A percentile compares a stretch with the other conserved stretches of the same genome.
Evolutionary conservation across 495 filamentous ascomycete species (phyloP).

Genomic region (Aspergillus bertholletiae): DNA sequence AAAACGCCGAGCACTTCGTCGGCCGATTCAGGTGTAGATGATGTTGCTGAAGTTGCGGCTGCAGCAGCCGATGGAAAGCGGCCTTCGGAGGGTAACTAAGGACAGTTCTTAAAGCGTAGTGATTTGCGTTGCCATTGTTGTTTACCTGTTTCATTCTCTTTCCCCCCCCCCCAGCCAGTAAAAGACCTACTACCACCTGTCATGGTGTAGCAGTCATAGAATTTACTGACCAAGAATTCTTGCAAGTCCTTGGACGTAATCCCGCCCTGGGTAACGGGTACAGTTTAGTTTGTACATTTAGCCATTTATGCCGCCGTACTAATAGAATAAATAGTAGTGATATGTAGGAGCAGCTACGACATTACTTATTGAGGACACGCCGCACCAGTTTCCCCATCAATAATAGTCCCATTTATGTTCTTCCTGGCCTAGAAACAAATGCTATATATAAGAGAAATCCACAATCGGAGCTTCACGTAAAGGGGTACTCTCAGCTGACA

Average conservation of each 20-base stretch:
- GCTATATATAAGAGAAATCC: too few species aligned
- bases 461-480: too few species aligned
- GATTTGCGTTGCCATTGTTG: neutral
- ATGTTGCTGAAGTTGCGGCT: constrained; percentile 23
- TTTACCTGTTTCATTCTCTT: neutral
- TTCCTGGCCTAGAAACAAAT: too few species aligned
- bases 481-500: too few species aligned
- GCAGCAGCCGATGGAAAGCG: constrained; percentile 33
- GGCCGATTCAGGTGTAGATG: constrained; percentile 16
- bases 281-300: neutral
- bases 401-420: too few species aligned
- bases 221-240: neutral
- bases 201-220: constrained; percentile 4
- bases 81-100: constrained; percentile 21
- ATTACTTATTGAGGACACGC: too few species aligned
- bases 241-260: neutral
- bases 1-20: constrained; percentile 1
- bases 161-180: neutral
- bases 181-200: neutral
- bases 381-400: too few species aligned
- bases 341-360: too few species aligned
- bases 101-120: neutral
- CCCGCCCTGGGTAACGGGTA: neutral
- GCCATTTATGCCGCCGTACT: neutral
- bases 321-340: neutral